phyloP scores from a whole-genome alignment of 1,284 basidiomycete genomes.

The Melampsora larici-populina region DNA sequence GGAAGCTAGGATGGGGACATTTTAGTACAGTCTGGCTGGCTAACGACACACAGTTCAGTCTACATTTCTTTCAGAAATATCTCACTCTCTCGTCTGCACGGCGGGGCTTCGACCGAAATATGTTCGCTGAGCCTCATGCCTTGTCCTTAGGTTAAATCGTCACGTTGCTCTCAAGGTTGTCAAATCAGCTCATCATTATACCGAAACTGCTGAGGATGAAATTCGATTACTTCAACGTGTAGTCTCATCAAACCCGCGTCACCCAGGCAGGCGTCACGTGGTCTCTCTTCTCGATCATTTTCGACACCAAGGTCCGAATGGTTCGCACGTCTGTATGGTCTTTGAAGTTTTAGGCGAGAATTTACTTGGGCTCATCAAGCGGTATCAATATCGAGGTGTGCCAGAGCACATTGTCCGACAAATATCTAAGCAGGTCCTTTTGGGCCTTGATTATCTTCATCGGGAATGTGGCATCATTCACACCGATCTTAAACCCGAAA shows the following conservation, averaged over 20 bases:
- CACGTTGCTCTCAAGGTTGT: slow-evolving; percentile 99
- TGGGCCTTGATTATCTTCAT: slow-evolving; percentile 97
- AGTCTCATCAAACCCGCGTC: slow-evolving; percentile 71
- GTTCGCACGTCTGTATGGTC: slow-evolving; percentile 98
- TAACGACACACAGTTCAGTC: slow-evolving; percentile 49
- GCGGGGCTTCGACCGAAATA: not conserved
- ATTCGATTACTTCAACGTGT: slow-evolving; percentile 95
- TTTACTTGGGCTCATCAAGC: slow-evolving; percentile 93
- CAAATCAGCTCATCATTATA: slow-evolving; percentile 94
- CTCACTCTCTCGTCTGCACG: not conserved
- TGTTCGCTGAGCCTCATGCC: slow-evolving; percentile 44
- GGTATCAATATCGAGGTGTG: slow-evolving; percentile 91
- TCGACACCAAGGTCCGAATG: slow-evolving; percentile 91
- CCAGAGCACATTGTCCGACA: slow-evolving; percentile 91
- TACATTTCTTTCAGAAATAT: slow-evolving; percentile 6
- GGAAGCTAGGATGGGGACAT: slow-evolving; percentile 98
- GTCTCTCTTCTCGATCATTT: slow-evolving; percentile 97
- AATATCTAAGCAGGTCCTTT: slow-evolving; percentile 91
- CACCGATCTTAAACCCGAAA: slow-evolving; percentile 90
- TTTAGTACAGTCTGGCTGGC: slow-evolving; percentile 62
- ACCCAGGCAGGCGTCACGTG: slow-evolving; percentile 59
- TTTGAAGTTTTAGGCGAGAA: slow-evolving; percentile 99
- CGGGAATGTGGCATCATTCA: slow-evolving; percentile 92
- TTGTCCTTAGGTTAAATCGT: slow-evolving; percentile 69
- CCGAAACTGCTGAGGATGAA: slow-evolving; percentile 96